Evolutionary conservation across 805 yeast genomes (phyloP).

Genomic region (Saturnispora kantuleensis): DNA sequence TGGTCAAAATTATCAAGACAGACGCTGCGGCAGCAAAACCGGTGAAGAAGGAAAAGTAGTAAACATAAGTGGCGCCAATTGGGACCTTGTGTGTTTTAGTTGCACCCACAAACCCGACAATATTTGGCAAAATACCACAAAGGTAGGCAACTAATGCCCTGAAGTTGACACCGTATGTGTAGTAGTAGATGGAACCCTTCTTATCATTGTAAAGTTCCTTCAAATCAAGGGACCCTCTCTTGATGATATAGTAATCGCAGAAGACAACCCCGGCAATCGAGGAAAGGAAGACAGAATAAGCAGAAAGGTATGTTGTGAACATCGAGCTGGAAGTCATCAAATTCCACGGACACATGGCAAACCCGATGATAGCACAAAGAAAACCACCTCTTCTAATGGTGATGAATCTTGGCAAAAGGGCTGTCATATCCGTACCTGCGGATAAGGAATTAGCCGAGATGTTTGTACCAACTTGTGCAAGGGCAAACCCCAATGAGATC

Average conservation of each 20-base stretch:
- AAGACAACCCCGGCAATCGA: conserved; percentile 72
- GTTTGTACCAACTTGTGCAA: conserved; percentile 74
- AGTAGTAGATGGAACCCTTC: conserved; percentile 43
- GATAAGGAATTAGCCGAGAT: conserved; percentile 63
- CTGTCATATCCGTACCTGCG: conserved; percentile 66
- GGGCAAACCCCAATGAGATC: conserved; percentile 57
- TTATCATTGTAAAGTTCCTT: conserved; percentile 52
- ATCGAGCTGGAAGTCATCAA: conserved; percentile 57
- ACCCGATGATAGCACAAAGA: conserved; percentile 62
- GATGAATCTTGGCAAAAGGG: conserved; percentile 51
- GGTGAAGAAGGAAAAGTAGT: conserved; percentile 63
- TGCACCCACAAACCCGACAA: conserved; percentile 82
- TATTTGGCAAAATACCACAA: conserved; percentile 72
- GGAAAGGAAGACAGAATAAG: conserved; percentile 74
- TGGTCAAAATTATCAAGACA: conserved; percentile 44
- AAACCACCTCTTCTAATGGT: conserved; percentile 76
- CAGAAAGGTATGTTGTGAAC: conserved; percentile 72
- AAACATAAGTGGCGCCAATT: conserved; percentile 64
- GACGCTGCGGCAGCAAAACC: conserved; percentile 57
- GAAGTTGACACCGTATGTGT: conserved; percentile 67
- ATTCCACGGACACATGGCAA: conserved; percentile 78
- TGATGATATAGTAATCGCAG: conserved; percentile 59
- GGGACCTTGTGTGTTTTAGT: conserved; percentile 65
- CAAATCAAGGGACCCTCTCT: conserved; percentile 60
- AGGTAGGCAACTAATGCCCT: conserved; percentile 74